Conservation (phyloP, 106 monocot species). For the Allium sativum region DNA sequence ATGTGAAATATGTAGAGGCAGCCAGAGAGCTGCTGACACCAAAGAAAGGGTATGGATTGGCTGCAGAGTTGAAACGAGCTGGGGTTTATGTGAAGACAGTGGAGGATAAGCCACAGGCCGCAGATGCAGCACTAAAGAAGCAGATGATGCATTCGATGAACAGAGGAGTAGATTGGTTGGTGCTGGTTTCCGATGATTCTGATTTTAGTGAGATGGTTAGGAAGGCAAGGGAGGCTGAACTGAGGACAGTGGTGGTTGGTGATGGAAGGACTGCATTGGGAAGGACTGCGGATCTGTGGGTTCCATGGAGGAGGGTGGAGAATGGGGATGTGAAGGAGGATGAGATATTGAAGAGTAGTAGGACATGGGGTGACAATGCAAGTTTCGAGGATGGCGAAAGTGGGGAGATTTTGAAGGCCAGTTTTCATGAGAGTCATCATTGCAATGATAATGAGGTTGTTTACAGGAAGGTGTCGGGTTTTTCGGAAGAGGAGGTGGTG, state of each 20-base stretch:
- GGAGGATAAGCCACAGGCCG: slow-evolving; percentile 84
- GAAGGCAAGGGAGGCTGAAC: slow-evolving; percentile 48
- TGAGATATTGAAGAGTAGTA: slow-evolving; percentile 8
- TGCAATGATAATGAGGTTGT: slow-evolving; percentile 14
- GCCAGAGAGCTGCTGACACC: slow-evolving; percentile 59
- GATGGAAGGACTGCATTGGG: slow-evolving; percentile 51
- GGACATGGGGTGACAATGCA: slow-evolving; percentile 1
- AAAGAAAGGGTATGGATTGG: slow-evolving; percentile 66
- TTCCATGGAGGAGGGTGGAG: slow-evolving; percentile 80
- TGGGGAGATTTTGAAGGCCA: slow-evolving; percentile 5
- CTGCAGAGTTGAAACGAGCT: slow-evolving; percentile 71
- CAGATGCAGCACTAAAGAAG: slow-evolving; percentile 73
- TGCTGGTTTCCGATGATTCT: slow-evolving; percentile 87
- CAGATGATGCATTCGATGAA: slow-evolving; percentile 74
- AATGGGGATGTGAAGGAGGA: slow-evolving; percentile 70
- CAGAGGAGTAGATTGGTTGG: slow-evolving; percentile 69
- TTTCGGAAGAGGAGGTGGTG: slow-evolving; percentile 55
- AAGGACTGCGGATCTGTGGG: slow-evolving; percentile 63
- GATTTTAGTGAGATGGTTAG: slow-evolving; percentile 69
- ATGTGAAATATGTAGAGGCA: slow-evolving; percentile 75
- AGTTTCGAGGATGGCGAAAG: slow-evolving; percentile 13
- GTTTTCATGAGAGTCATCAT: slow-evolving; percentile 13
- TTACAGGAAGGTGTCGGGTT: slow-evolving; percentile 9
- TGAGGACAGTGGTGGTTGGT: slow-evolving; percentile 83
- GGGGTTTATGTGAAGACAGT: slow-evolving; percentile 80